Percentiles rank a stretch among this genome's conserved stretches.
Conservation (phyloP, 2,329 filamentous ascomycete species). For the Hawksworthiomyces lignivorus region DNA sequence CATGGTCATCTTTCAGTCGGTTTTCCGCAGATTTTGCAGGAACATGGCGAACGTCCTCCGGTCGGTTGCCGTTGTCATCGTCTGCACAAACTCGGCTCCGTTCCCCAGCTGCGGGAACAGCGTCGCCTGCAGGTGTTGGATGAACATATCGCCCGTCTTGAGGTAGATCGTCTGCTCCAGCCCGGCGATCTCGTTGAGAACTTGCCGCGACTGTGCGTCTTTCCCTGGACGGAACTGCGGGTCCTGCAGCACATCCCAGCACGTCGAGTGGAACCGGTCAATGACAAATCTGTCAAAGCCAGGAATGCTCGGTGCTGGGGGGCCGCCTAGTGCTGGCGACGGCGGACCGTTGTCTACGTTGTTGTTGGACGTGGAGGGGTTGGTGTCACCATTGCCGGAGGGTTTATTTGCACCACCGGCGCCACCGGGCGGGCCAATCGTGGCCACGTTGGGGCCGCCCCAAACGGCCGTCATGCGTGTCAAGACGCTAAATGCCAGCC, state of each 20-base stretch:
- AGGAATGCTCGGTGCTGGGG: conserved; percentile 55
- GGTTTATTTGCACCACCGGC: conserved; percentile 28
- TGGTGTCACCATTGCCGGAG: background rate
- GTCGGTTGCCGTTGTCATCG: conserved; percentile 51
- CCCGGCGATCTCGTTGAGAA: conserved; percentile 78
- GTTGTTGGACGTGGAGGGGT: background rate
- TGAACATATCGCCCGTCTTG: conserved; percentile 79
- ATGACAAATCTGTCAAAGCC: conserved; percentile 92
- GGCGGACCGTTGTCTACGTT: background rate
- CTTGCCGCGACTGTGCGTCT: conserved; percentile 82
- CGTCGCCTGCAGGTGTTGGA: conserved; percentile 56
- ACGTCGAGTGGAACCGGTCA: conserved; percentile 76
- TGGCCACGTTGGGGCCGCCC: conserved; percentile 75
- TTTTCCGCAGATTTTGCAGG: conserved; percentile 50
- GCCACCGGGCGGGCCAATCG: conserved; percentile 44
- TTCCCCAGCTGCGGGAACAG: conserved; percentile 57
- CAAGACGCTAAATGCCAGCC: conserved; percentile 75
- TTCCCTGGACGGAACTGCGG: conserved; percentile 67
- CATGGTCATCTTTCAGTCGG: conserved; percentile 10
- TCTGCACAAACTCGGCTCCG: conserved; percentile 50
- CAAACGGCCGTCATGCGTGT: conserved; percentile 77
- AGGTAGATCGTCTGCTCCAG: conserved; percentile 84
- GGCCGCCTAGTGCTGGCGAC: conserved; percentile 18
- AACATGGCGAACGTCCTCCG: conserved; percentile 58
- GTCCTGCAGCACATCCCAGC: conserved; percentile 81